Conservation (phyloP, 768 basidiomycete species). For the Serendipita indica region DNA sequence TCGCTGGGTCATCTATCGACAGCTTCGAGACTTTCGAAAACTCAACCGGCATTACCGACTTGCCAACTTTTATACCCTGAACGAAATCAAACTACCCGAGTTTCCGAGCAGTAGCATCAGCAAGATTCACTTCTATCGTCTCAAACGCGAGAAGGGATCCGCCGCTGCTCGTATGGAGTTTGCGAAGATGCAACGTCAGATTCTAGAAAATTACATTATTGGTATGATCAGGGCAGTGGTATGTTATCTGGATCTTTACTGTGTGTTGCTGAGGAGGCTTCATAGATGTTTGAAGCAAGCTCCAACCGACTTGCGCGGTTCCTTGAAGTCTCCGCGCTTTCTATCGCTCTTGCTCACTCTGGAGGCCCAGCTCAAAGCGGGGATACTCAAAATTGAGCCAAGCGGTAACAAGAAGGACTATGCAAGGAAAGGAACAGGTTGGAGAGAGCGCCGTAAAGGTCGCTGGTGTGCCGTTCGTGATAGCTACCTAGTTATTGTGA, state of each 20-base stretch:
- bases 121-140: slow-evolving; percentile 6
- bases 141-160: background rate
- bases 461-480: slow-evolving; percentile 91
- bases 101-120: slow-evolving; percentile 55
- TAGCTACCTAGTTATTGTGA: slow-evolving; percentile 73
- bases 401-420: slow-evolving; percentile 40
- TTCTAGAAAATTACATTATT: slow-evolving; percentile 77
- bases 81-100: slow-evolving; percentile 68
- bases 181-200: slow-evolving; percentile 65
- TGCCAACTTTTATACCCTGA: slow-evolving; percentile 63
- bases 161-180: slow-evolving; percentile 46
- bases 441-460: slow-evolving; percentile 45
- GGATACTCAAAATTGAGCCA: slow-evolving; percentile 51
- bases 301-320: slow-evolving; percentile 81
- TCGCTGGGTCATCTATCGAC: slow-evolving; percentile 91
- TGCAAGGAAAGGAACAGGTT: slow-evolving; percentile 47
- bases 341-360: slow-evolving; percentile 57
- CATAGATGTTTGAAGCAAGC: slow-evolving; percentile 88
- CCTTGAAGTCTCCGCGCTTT: slow-evolving; percentile 82
- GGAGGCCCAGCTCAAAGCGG: slow-evolving; percentile 92
- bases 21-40: slow-evolving; percentile 81
- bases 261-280: background rate
- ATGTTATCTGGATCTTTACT: slow-evolving; percentile 21
- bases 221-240: slow-evolving; percentile 81
- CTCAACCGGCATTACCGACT: slow-evolving; percentile 81